Percentiles rank a stretch among this genome's conserved stretches.
These are phyloP conservation scores for Fusarium chaquense DNA, from an alignment of 2,329 filamentous ascomycete species.

Conservation along the genomic window DNA sequence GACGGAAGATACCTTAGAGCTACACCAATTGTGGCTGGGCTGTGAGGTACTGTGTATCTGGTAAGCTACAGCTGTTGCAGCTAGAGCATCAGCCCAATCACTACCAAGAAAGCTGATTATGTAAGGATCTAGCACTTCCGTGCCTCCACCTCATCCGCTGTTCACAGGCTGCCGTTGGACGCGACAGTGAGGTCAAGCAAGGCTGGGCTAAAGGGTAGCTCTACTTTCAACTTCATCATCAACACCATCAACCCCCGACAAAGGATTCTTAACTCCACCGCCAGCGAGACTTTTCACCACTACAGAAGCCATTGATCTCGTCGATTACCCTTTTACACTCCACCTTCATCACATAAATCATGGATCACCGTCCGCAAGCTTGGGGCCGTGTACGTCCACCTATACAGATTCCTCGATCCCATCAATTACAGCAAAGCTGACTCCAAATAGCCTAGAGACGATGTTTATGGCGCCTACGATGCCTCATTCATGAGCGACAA, in stretches of 20 bases:
- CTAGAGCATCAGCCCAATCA: slow-evolving; percentile 49
- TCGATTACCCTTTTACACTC: neutral
- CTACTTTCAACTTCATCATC: slow-evolving; percentile 30
- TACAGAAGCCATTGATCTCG: neutral
- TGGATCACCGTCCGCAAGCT: slow-evolving; percentile 80
- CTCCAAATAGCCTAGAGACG: slow-evolving; percentile 83
- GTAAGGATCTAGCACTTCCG: slow-evolving; percentile 40
- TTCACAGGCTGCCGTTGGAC: slow-evolving; percentile 54
- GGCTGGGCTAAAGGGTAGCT: slow-evolving; percentile 27
- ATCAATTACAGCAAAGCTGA: slow-evolving; percentile 14
- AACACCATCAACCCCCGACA: slow-evolving; percentile 19
- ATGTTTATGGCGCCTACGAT: slow-evolving; percentile 96
- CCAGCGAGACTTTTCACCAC: neutral
- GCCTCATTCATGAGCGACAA: slow-evolving; percentile 80
- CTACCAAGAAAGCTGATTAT: slow-evolving; percentile 43
- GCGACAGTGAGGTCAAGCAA: slow-evolving; percentile 49
- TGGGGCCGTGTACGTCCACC: slow-evolving; percentile 74
- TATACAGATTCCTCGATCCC: neutral
- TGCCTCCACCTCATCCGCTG: slow-evolving; percentile 23
- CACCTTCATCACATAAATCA: slow-evolving; percentile 51
- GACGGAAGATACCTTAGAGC: slow-evolving; percentile 3
- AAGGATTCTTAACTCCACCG: slow-evolving; percentile 1
- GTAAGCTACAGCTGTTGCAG: slow-evolving; percentile 36
- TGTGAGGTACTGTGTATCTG: slow-evolving; percentile 18
- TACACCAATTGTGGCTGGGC: neutral